A percentile compares a stretch with the other conserved stretches of the same genome.
These are phyloP conservation scores for Pholiota microspora DNA, from an alignment of 768 basidiomycete species.

Conservation along the genomic window DNA sequence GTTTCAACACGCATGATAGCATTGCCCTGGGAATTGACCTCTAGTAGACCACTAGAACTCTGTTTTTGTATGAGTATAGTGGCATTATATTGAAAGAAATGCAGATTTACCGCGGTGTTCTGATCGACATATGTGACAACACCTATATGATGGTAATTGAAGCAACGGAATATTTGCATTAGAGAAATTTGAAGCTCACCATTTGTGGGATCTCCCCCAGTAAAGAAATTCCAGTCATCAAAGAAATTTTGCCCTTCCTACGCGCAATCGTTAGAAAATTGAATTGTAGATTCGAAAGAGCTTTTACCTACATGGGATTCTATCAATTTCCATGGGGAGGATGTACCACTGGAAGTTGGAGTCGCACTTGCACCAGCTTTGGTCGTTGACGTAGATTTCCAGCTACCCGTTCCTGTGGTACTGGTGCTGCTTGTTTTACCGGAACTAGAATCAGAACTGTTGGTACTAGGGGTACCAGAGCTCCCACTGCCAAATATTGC, in stretches of 20 bases:
- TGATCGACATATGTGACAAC: slow-evolving; percentile 65
- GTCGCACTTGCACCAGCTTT: slow-evolving; percentile 8
- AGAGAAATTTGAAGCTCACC: no score
- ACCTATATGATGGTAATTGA: no score
- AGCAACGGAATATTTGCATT: no score
- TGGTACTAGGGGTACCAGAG: slow-evolving; percentile 17
- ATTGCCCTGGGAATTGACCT: slow-evolving; percentile 68
- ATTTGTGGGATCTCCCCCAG: slow-evolving; percentile 69
- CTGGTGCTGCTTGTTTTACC: slow-evolving; percentile 11
- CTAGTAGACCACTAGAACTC: slow-evolving; percentile 57
- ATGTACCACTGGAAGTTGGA: slow-evolving; percentile 24
- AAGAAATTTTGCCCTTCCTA: slow-evolving; percentile 77
- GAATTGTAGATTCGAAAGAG: slow-evolving; percentile 11
- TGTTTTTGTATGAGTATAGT: slow-evolving; percentile 19
- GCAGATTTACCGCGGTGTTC: slow-evolving; percentile 52
- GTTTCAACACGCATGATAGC: slow-evolving; percentile 90
- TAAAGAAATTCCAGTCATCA: slow-evolving; percentile 76
- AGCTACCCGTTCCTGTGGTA: slow-evolving; percentile 7
- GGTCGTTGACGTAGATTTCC: slow-evolving; percentile 13
- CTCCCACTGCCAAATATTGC: slow-evolving; percentile 20
- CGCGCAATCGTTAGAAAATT: not conserved
- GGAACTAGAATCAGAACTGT: slow-evolving; percentile 22
- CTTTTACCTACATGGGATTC: slow-evolving; percentile 48
- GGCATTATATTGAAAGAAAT: no score
- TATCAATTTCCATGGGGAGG: slow-evolving; percentile 58